phyloP scores from a whole-genome alignment of 176 grass and related monocot genomes.

The Melocanna baccifera region DNA sequence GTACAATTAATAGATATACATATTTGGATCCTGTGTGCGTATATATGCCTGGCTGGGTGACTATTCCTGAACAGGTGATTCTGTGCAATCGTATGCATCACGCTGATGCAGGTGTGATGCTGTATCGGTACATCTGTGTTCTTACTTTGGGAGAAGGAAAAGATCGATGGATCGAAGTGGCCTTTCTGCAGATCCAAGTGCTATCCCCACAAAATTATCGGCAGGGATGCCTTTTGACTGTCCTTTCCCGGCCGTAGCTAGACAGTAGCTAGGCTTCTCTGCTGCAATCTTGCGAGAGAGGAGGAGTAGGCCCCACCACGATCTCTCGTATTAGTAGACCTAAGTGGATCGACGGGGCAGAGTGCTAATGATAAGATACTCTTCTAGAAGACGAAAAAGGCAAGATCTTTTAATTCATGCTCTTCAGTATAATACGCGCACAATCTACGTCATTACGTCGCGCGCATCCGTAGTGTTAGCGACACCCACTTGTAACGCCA shows the following conservation, averaged over 20 bases:
- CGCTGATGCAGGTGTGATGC: conserved; percentile 40
- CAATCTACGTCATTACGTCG: conserved; percentile 5
- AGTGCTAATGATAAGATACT: conserved; percentile 6
- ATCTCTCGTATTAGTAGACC: conserved; percentile 4
- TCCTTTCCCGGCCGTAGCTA: not conserved
- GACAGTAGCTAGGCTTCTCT: not conserved
- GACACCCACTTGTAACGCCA: conserved; percentile 10
- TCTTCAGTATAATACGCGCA: not conserved
- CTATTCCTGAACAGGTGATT: not conserved
- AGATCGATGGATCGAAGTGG: not conserved
- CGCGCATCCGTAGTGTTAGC: not conserved
- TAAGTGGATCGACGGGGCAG: conserved; percentile 3
- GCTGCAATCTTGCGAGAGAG: not conserved
- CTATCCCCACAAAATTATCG: conserved; percentile 36
- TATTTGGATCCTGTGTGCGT: not conserved
- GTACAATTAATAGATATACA: not conserved
- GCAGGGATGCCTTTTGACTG: conserved; percentile 9
- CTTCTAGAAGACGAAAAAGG: conserved; percentile 24
- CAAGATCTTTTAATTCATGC: not conserved
- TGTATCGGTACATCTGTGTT: not conserved
- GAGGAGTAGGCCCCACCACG: not conserved
- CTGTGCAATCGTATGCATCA: conserved; percentile 16
- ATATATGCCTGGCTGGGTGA: not conserved
- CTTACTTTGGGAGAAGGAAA: not conserved
- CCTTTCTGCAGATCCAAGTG: conserved; percentile 11